These are phyloP conservation scores for Massarina eburnea DNA, from an alignment of 2,329 filamentous ascomycete species.

Conservation along the genomic window DNA sequence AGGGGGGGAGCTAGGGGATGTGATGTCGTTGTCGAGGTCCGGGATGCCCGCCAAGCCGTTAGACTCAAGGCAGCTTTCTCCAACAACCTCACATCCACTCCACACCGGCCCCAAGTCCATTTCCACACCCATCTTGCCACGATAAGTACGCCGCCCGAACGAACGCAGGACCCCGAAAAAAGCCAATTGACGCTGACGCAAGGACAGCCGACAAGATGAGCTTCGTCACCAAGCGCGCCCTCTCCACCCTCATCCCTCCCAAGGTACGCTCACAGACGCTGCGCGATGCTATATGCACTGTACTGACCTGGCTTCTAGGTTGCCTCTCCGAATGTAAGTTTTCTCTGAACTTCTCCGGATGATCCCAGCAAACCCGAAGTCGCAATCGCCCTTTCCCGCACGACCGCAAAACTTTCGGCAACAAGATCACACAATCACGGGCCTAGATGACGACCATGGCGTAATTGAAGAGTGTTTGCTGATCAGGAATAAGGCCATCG, in stretches of 20 bases:
- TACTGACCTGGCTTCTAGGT: constrained; percentile 59
- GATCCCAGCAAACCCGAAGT: constrained; percentile 10
- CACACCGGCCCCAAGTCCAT: constrained; percentile 26
- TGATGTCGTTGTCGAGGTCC: constrained; percentile 26
- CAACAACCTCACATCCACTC: constrained; percentile 31
- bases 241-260: constrained; percentile 98
- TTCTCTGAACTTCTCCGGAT: constrained; percentile 9
- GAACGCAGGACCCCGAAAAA: constrained; percentile 9
- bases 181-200: constrained; percentile 43
- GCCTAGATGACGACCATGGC: constrained; percentile 1
- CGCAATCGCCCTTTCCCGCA: constrained; percentile 10
- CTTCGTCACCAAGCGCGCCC: constrained; percentile 84
- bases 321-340: constrained; percentile 79
- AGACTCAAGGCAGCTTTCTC: constrained; percentile 32
- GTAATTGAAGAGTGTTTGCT: constrained; percentile 10
- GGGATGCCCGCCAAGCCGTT: constrained; percentile 24
- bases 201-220: constrained; percentile 71
- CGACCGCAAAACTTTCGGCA: constrained; percentile 20
- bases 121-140: constrained; percentile 40
- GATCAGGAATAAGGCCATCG: constrained; percentile 71
- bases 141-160: constrained; percentile 31
- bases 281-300: constrained; percentile 8
- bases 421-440: background rate
- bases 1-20: constrained; percentile 15
- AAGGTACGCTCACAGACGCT: constrained; percentile 67